phyloP scores from a whole-genome alignment of 805 yeast species.

The Ogataea wickerhamii region DNA sequence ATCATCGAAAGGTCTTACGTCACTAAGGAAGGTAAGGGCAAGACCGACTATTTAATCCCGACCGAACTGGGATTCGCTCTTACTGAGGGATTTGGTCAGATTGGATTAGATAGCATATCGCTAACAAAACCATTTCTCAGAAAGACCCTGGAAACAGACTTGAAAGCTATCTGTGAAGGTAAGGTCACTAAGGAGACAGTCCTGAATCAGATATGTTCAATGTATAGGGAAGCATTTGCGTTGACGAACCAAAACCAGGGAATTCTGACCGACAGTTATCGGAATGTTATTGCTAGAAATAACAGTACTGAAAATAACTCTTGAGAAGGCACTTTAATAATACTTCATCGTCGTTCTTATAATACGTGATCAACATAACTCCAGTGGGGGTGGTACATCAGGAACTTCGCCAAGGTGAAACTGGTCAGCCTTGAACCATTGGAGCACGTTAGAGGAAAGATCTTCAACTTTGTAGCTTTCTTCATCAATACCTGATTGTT shows the following conservation, averaged over 20 bases:
- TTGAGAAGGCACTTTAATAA: background rate
- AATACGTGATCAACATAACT: constrained; percentile 35
- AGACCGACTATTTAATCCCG: constrained; percentile 57
- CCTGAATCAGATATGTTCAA: constrained; percentile 46
- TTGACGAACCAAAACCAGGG: constrained; percentile 41
- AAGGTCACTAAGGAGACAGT: constrained; percentile 49
- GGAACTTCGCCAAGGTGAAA: constrained; percentile 68
- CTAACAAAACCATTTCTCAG: constrained; percentile 88
- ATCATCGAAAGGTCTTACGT: constrained; percentile 68
- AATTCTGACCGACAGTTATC: constrained; percentile 35
- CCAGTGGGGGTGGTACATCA: constrained; percentile 66
- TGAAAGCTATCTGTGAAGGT: constrained; percentile 71
- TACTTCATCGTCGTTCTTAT: background rate
- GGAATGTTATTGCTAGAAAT: constrained; percentile 14
- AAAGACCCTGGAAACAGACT: constrained; percentile 63
- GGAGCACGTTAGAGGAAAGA: constrained; percentile 40
- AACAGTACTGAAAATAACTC: background rate
- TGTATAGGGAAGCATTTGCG: constrained; percentile 61
- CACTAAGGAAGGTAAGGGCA: constrained; percentile 37
- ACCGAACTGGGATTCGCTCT: constrained; percentile 80
- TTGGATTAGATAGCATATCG: constrained; percentile 67
- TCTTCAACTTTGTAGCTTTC: constrained; percentile 32
- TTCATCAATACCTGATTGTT: constrained; percentile 23
- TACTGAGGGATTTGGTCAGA: constrained; percentile 80
- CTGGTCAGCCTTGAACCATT: constrained; percentile 42